Percentiles rank a stretch among this genome's conserved stretches.
Evolutionary conservation across 208 protist genomes (phyloP).

Genomic region (Entamoeba dispar): DNA sequence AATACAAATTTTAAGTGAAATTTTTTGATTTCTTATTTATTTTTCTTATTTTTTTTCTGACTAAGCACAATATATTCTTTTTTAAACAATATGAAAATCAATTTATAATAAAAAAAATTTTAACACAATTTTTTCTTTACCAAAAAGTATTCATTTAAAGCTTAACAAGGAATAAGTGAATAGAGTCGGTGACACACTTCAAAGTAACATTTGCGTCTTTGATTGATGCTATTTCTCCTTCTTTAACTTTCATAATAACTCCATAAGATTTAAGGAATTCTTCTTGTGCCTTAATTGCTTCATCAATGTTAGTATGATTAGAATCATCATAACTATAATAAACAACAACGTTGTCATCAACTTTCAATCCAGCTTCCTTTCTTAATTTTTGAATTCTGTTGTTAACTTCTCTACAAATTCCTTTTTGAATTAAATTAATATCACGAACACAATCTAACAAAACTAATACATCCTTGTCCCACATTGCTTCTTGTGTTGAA

Average conservation of each 20-base stretch:
- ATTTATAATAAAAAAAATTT: background rate
- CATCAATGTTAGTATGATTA: background rate
- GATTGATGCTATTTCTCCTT: background rate
- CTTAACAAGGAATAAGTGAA: background rate
- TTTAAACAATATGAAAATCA: background rate
- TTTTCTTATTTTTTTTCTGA: no score
- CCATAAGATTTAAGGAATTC: background rate
- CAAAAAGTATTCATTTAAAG: background rate
- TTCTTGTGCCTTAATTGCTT: background rate
- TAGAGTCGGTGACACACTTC: background rate
- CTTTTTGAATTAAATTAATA: background rate
- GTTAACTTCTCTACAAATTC: background rate
- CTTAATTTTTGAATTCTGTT: background rate
- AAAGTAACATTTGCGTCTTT: background rate
- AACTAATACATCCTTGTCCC: background rate
- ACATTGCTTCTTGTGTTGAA: background rate
- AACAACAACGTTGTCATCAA: background rate
- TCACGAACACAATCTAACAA: background rate
- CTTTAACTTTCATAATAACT: background rate
- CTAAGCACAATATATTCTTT: no score
- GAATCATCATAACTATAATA: background rate
- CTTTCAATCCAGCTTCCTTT: background rate
- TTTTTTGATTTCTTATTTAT: no score
- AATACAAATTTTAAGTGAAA: no score
- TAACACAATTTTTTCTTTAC: no score